Base-by-base conservation (phyloP, 2,329 filamentous ascomycete genomes). In the Fusarium praegraminearum region DNA sequence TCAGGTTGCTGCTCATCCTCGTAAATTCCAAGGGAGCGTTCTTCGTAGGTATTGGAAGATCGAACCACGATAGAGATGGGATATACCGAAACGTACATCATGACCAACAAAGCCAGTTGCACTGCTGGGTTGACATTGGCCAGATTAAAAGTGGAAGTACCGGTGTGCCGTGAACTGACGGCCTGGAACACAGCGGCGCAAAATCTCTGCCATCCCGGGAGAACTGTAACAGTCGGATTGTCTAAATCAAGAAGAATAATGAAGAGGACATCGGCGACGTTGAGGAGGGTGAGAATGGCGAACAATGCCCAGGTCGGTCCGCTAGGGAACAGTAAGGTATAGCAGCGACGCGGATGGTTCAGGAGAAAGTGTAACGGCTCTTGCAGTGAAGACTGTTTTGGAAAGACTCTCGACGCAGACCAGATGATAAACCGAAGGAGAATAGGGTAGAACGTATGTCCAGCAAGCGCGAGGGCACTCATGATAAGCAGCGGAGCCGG, bases 1-100 rank as follows among this genome's bases (percentile, higher is more conserved):
- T 79, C 72, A 3, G 70, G 67, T n/a, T 62, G 57, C n/a, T 32
- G 43, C 10, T 55, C 57, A 6, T 53, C 20, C 22, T 79, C 77
- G 72, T 89, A 90, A 28, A 90, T 83, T 1, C 88, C 89, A 7
- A 91, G 76, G 49, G 85, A 86, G 46, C 84, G 83, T 73, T 90
- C 88, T 76, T 90, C 87, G 75, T 90, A 90, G 7, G 87, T 85
- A 65, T 88, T 89, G 33, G 83, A 85, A 55, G 86, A 84, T 44
- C 88, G 84, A 77, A 90, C 88, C 20, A 83, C 87, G 54, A 90
- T 88, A 16, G 86, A 87, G 33, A 89, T 85, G 0, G 88, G 88
- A 62, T 87, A 89, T 6, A 86, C 84, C 7, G 85, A 84, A 47
- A 90, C 89, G 76, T 89, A 90, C 88, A 90, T 90, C 88, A 90